Evolutionary conservation across 164 flowering plant species (phyloP).

Genomic region (Umbellularia californica): DNA sequence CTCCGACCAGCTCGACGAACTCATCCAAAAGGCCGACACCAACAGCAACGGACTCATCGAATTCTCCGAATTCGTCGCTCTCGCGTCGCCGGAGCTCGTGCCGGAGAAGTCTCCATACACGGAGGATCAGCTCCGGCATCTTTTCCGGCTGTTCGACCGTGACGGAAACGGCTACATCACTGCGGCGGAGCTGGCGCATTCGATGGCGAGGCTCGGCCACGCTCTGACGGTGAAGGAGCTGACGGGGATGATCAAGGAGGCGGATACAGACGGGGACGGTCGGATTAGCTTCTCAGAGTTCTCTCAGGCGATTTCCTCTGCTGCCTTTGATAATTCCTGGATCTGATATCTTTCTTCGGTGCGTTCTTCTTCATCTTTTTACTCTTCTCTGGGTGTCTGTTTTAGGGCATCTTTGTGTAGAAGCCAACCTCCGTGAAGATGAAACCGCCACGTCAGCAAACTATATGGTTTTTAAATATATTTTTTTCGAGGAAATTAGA

Average conservation of each 20-base stretch:
- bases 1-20: conserved; percentile 57
- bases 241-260: conserved; percentile 69
- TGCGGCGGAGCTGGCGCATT: conserved; percentile 62
- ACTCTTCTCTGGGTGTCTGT: background rate
- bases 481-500: no score
- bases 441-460: no score
- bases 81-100: conserved; percentile 73
- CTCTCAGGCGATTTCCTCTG: conserved; percentile 51
- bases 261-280: conserved; percentile 69
- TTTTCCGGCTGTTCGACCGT: conserved; percentile 56
- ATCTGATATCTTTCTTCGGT: conserved; percentile 16
- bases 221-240: conserved; percentile 54
- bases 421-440: no score
- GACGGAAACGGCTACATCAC: conserved; percentile 64
- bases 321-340: conserved; percentile 70
- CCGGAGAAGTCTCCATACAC: conserved; percentile 63
- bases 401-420: background rate
- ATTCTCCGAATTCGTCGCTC: conserved; percentile 78
- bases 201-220: conserved; percentile 65
- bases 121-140: conserved; percentile 59
- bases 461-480: no score
- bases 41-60: conserved; percentile 81
- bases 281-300: conserved; percentile 55
- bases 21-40: conserved; percentile 65
- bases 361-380: background rate